Percentiles rank a stretch among this genome's conserved stretches.
Conservation (phyloP, 768 basidiomycete genomes). For the Suillus subaureus region DNA sequence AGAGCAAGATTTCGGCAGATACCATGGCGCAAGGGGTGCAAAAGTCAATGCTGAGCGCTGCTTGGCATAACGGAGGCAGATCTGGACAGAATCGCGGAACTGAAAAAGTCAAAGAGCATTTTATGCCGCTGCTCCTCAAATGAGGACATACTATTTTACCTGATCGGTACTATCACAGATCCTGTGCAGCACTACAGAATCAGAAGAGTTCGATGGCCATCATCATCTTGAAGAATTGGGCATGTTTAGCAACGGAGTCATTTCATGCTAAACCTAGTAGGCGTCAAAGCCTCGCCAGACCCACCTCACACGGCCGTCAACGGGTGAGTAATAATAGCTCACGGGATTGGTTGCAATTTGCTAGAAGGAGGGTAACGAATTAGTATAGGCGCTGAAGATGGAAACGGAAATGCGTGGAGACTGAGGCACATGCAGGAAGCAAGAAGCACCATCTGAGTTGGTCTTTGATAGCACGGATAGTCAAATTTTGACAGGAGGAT, state of each 20-base stretch:
- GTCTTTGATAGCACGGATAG: neutral
- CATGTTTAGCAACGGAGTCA: neutral
- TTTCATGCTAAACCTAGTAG: neutral
- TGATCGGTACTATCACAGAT: neutral
- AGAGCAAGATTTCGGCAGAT: neutral
- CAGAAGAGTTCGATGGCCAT: neutral
- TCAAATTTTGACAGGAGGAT: neutral
- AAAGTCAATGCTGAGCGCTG: neutral
- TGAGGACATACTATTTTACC: neutral
- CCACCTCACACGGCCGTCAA: constrained; percentile 7
- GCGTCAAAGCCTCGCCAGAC: neutral
- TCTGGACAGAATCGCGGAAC: neutral
- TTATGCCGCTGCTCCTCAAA: neutral
- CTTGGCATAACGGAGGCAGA: neutral
- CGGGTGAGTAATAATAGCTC: constrained; percentile 1
- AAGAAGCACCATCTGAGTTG: neutral
- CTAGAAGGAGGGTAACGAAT: neutral
- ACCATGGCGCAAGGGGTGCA: neutral
- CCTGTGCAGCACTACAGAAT: neutral
- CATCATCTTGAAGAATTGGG: neutral
- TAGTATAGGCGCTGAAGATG: neutral
- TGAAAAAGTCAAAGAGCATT: neutral
- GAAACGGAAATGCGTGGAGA: neutral
- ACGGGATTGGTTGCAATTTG: neutral
- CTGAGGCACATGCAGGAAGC: neutral